These are phyloP conservation scores for Pseudogymnoascus sp. DNA, from an alignment of 2,329 filamentous ascomycete species.

Conservation along the genomic window DNA sequence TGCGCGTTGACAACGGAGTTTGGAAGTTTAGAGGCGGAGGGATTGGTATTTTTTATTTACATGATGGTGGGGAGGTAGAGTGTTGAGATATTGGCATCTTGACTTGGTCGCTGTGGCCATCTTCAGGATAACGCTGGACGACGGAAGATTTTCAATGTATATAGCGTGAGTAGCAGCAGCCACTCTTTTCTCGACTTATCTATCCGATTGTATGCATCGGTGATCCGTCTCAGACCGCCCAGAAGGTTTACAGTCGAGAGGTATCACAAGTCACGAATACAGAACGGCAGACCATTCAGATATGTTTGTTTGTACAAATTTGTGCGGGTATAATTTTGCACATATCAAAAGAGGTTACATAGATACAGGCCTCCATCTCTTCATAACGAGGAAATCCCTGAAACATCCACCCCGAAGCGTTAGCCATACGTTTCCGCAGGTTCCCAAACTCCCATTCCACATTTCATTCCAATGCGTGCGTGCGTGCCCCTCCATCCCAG, in stretches of 20 bases:
- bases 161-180: neutral
- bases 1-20: neutral
- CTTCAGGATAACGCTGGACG: neutral
- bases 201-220: neutral
- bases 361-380: neutral
- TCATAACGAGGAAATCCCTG: neutral
- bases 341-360: constrained; percentile 2
- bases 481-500: neutral
- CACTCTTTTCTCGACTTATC: neutral
- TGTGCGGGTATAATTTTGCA: constrained; percentile 5
- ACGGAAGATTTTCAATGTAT: neutral
- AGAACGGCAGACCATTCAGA: neutral
- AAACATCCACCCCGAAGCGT: neutral
- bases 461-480: neutral
- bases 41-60: neutral
- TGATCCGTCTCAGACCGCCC: neutral
- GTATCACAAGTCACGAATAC: neutral
- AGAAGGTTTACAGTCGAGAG: neutral
- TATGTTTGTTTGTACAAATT: neutral
- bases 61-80: neutral
- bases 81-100: neutral
- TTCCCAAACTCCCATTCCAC: constrained; percentile 4
- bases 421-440: neutral
- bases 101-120: neutral
- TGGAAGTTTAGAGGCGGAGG: neutral